Base-by-base conservation (phyloP, 2,329 filamentous ascomycete genomes). In the Thermomyces lanuginosus region DNA sequence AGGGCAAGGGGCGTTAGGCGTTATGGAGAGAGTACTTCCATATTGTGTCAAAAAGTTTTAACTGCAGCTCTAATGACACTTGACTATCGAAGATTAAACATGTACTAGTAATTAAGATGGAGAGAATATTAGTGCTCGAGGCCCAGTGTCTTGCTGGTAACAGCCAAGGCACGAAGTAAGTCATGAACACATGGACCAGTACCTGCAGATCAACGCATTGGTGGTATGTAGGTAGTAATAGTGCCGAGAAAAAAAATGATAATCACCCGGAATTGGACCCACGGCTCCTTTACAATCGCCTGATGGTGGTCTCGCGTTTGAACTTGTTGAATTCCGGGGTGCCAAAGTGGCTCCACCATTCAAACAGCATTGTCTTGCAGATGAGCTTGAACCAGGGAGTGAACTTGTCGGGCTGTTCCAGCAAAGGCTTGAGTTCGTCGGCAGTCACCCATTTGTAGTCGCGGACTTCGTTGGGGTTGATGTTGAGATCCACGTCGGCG, bases 331-430 rank as follows among this genome's bases (percentile, higher is more conserved):
- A 63, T 6, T 78, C 79, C 13, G 68, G 61, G 41, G 89, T 50
- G 23, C 52, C 76, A 30, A 95, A 68, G 56, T 79, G 73, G 47
- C 74, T 64, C 89, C 89, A 98, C 89, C 89, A 98, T 55, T 93
- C 77, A 45, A 92, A 98, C 21, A 98, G 69, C 80, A 95, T 84
- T 25, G 81, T 83, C 54, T 95, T 69, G 66, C 89, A 98, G 48
- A 98, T 95, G 41, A 98, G 74, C 66, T 92, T 92, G 65, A 98
- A 98, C 89, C 89, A 98, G 1, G 89, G 89, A 1, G 89, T 98
- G 55, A 95, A 95, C 44, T 76, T 78, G 28, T 58, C 64, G 3
- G 77, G 71, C 46, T 93, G 76, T 44, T 74, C 61, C 54, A 98
- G 93, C 66, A 86, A 80, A 41, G 66, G 51, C 64, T 82, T 89